phyloP scores from a whole-genome alignment of 768 basidiomycete genomes.

The Hygrocybe coccinea region DNA sequence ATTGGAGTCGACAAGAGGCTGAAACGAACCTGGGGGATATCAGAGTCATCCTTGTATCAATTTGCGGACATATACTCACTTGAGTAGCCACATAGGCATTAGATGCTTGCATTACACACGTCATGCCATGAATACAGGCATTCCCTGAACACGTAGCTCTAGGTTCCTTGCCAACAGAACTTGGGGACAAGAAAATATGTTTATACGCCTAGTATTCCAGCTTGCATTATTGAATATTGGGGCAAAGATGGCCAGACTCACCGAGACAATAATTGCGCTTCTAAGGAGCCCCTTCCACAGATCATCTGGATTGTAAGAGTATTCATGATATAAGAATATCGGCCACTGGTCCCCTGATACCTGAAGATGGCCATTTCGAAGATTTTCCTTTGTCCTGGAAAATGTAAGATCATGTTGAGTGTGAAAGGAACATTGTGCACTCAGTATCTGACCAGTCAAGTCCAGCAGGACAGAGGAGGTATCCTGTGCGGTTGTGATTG shows the following conservation, averaged over 20 bases:
- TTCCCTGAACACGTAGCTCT: constrained; percentile 10
- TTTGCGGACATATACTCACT: not conserved
- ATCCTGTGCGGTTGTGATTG: constrained; percentile 17
- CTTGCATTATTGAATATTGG: not conserved
- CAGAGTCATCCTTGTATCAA: not conserved
- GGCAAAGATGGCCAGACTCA: not conserved
- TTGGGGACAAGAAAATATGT: constrained; percentile 6
- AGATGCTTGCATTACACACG: not conserved
- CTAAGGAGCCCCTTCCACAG: constrained; percentile 15
- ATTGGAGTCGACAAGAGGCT: not conserved
- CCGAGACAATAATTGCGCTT: constrained; percentile 5
- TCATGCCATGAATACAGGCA: not conserved
- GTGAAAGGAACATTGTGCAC: constrained; percentile 6
- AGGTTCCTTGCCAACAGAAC: constrained; percentile 1
- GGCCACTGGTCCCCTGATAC: constrained; percentile 16
- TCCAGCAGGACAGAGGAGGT: constrained; percentile 18
- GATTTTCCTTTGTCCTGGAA: constrained; percentile 9
- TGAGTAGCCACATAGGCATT: constrained; percentile 2
- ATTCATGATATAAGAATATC: constrained; percentile 13
- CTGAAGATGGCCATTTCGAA: constrained; percentile 6
- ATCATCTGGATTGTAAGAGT: constrained; percentile 14
- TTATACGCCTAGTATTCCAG: constrained; percentile 7
- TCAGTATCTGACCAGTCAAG: constrained; percentile 17
- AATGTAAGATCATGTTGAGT: not conserved
- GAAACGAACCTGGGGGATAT: not conserved